A percentile compares a stretch with the other conserved stretches of the same genome.
Conservation (phyloP, 805 yeast genomes). For the Komagataella pseudopastoris region DNA sequence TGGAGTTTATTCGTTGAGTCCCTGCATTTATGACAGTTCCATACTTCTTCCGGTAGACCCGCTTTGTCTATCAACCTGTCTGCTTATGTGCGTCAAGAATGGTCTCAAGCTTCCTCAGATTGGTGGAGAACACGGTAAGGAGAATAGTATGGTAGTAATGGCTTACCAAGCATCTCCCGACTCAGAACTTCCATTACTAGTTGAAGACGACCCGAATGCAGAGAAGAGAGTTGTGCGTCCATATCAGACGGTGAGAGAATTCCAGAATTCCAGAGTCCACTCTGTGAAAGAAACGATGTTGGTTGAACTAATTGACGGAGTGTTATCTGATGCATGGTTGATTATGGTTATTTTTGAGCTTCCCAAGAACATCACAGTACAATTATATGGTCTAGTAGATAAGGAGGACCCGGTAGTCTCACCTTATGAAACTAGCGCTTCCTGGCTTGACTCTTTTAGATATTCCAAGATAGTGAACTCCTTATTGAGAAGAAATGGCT, state of each 20-base stretch:
- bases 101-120: slow-evolving; percentile 25
- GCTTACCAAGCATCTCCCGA: slow-evolving; percentile 36
- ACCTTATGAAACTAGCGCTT: slow-evolving; percentile 2
- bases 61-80: slow-evolving; percentile 30
- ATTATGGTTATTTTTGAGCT: slow-evolving; percentile 14
- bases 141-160: slow-evolving; percentile 12
- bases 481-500: slow-evolving; percentile 18
- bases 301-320: slow-evolving; percentile 28
- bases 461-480: slow-evolving; percentile 4
- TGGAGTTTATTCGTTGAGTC: slow-evolving; percentile 36
- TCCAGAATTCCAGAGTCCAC: slow-evolving; percentile 18
- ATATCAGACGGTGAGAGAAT: slow-evolving; percentile 20
- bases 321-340: slow-evolving; percentile 38
- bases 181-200: slow-evolving; percentile 37
- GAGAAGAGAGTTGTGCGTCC: slow-evolving; percentile 22
- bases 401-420: neutral
- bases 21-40: slow-evolving; percentile 14
- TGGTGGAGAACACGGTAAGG: neutral
- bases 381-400: neutral
- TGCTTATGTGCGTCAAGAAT: slow-evolving; percentile 32
- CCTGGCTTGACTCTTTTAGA: slow-evolving; percentile 4
- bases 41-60: slow-evolving; percentile 44
- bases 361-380: neutral
- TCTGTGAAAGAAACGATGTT: slow-evolving; percentile 20
- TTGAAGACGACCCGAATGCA: slow-evolving; percentile 32